Percentiles rank a stretch among this genome's conserved stretches.
These are phyloP conservation scores for Aureobasidium leucospermi DNA, from an alignment of 2,329 filamentous ascomycete genomes.

Conservation along the genomic window DNA sequence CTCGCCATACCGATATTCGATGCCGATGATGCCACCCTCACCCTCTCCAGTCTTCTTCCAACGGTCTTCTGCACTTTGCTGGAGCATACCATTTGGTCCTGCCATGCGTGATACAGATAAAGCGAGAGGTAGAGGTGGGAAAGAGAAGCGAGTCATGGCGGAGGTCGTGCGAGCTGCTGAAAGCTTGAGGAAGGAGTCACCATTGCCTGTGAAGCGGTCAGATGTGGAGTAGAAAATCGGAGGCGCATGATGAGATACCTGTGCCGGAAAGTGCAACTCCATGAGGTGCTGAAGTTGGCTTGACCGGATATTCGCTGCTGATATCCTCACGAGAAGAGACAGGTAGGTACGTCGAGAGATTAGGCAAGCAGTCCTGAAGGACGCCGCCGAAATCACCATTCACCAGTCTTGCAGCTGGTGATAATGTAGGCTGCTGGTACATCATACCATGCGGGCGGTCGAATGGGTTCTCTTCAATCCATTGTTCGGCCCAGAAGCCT, in stretches of 20 bases:
- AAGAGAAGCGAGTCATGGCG: constrained; percentile 61
- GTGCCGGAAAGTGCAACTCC: constrained; percentile 28
- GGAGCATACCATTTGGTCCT: constrained; percentile 65
- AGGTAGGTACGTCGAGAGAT: constrained; percentile 30
- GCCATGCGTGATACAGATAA: constrained; percentile 57
- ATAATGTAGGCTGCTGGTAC: constrained; percentile 13
- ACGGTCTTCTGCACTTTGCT: constrained; percentile 64
- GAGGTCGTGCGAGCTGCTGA: constrained; percentile 65
- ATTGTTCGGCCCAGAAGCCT: constrained; percentile 86
- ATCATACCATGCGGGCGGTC: not conserved
- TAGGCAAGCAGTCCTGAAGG: constrained; percentile 55
- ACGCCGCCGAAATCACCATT: constrained; percentile 38
- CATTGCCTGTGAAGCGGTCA: constrained; percentile 53
- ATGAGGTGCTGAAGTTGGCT: constrained; percentile 8
- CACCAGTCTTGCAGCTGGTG: constrained; percentile 23
- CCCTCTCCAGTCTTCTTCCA: constrained; percentile 73
- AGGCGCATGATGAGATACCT: not conserved
- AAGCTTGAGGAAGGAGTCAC: constrained; percentile 74
- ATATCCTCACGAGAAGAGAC: not conserved
- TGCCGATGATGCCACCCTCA: constrained; percentile 78
- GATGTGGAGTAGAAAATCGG: not conserved
- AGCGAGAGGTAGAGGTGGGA: constrained; percentile 38
- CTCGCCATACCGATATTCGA: constrained; percentile 50
- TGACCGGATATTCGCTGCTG: not conserved
- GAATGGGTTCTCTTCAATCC: constrained; percentile 44